phyloP scores from a whole-genome alignment of 345 rosid species.

The Aquilaria sinensis region DNA sequence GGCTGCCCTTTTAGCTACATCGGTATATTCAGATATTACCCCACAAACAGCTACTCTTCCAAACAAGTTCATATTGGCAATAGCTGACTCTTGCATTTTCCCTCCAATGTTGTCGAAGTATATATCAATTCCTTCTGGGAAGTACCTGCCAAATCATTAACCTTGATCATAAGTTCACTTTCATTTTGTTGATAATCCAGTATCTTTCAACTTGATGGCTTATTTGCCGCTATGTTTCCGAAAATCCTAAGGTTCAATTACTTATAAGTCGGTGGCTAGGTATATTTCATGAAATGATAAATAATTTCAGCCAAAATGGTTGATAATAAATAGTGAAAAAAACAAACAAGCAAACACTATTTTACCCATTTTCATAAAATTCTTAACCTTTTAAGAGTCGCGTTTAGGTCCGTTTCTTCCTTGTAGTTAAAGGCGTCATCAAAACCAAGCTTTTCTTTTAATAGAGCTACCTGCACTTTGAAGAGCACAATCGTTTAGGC shows the following conservation, averaged over 20 bases:
- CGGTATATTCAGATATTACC: neutral
- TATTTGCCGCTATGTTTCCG: neutral
- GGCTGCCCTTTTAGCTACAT: neutral
- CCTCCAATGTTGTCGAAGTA: neutral
- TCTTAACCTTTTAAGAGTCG: conserved; percentile 13
- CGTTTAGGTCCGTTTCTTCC: conserved; percentile 18
- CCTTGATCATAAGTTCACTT: neutral
- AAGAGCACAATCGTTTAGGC: neutral
- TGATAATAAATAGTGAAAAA: neutral
- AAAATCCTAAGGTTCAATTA: neutral
- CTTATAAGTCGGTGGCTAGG: too few relatives aligned
- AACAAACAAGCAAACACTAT: neutral
- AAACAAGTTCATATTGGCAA: neutral
- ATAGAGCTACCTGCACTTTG: conserved; percentile 12
- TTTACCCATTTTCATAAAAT: neutral
- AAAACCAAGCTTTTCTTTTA: conserved; percentile 22
- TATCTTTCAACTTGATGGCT: neutral
- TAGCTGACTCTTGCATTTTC: neutral
- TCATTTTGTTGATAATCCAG: neutral
- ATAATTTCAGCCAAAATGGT: neutral
- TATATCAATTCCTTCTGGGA: neutral
- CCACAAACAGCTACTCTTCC: neutral
- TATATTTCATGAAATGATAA: neutral
- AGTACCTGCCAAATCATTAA: neutral
- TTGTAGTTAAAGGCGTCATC: conserved; percentile 26